Evolutionary conservation across 2,329 filamentous ascomycete species (phyloP).

Genomic region (Neofusicoccum parvum): DNA sequence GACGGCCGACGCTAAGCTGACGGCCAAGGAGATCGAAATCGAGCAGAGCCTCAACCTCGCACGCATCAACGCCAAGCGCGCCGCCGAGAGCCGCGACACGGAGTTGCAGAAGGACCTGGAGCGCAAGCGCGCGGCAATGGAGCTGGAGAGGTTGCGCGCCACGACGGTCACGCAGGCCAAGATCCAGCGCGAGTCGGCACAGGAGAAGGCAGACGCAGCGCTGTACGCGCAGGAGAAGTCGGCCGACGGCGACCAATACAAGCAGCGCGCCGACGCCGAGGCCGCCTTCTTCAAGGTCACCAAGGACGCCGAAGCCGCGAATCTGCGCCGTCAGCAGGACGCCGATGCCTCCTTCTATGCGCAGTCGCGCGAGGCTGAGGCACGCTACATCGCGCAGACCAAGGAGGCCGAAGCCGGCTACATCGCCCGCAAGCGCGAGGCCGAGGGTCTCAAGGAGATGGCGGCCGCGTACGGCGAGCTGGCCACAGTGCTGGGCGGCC

Average conservation of each 20-base stretch:
- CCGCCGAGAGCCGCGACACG: slow-evolving; percentile 75
- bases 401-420: slow-evolving; percentile 63
- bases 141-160: slow-evolving; percentile 78
- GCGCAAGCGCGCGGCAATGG: slow-evolving; percentile 73
- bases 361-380: slow-evolving; percentile 60
- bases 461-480: slow-evolving; percentile 78
- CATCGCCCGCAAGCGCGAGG: slow-evolving; percentile 68
- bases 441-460: slow-evolving; percentile 75
- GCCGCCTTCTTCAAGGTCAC: slow-evolving; percentile 50
- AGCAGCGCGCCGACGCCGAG: slow-evolving; percentile 62
- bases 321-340: slow-evolving; percentile 41
- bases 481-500: slow-evolving; percentile 73
- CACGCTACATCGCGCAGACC: slow-evolving; percentile 54
- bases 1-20: slow-evolving; percentile 73
- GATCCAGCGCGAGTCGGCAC: slow-evolving; percentile 67
- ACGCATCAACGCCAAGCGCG: slow-evolving; percentile 71
- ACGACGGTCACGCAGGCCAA: slow-evolving; percentile 76
- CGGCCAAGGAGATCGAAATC: slow-evolving; percentile 71
- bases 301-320: slow-evolving; percentile 48
- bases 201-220: slow-evolving; percentile 66
- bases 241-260: slow-evolving; percentile 58
- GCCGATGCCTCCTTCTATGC: slow-evolving; percentile 55
- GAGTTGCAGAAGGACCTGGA: slow-evolving; percentile 80
- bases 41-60: slow-evolving; percentile 74
- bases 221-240: slow-evolving; percentile 53